Conservation (phyloP, 495 filamentous ascomycete genomes). For the Elasticomyces elasticus region DNA sequence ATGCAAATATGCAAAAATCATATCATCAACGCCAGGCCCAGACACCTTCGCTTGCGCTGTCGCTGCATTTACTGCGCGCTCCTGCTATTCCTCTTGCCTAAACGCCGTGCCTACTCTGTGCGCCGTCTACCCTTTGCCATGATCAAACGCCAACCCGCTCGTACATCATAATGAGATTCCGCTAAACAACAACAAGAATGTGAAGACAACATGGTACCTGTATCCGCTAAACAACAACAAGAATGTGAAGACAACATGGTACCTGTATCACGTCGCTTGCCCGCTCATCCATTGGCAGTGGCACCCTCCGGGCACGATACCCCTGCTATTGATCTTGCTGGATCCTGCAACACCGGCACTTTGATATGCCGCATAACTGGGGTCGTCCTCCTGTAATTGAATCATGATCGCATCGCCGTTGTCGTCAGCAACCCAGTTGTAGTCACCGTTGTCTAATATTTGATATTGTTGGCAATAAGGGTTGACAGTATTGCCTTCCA, state of each 20-base stretch:
- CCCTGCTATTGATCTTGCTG: constrained; percentile 9
- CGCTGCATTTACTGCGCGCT: background rate
- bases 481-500: constrained; percentile 30
- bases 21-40: no score
- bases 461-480: constrained; percentile 67
- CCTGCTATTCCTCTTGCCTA: background rate
- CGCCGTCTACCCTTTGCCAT: background rate
- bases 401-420: constrained; percentile 42
- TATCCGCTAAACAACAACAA: no score
- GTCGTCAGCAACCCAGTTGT: constrained; percentile 32
- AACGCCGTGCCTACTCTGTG: background rate
- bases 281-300: constrained; percentile 33
- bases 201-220: no score
- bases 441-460: constrained; percentile 42
- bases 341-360: background rate
- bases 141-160: background rate
- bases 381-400: constrained; percentile 50
- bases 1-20: no score
- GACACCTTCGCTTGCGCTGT: background rate
- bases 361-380: constrained; percentile 18
- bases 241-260: background rate
- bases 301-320: constrained; percentile 21
- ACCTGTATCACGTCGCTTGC: constrained; percentile 1
- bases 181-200: no score
- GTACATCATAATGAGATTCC: background rate